A percentile compares a stretch with the other conserved stretches of the same genome.
Evolutionary conservation across 2,329 filamentous ascomycete genomes (phyloP).

Genomic region (Trichoderma atrobrunneum): DNA sequence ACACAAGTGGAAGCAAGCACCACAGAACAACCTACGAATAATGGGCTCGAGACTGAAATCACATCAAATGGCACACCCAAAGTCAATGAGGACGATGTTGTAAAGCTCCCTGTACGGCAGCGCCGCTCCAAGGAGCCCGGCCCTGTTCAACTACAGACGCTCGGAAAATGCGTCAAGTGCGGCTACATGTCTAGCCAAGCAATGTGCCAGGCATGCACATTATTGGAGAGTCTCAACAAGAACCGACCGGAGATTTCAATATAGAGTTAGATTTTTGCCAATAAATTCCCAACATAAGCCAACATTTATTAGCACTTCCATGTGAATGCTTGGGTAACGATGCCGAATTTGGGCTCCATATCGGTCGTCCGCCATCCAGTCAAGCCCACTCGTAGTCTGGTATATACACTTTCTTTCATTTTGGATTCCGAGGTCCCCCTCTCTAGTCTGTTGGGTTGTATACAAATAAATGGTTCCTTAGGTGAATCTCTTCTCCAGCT

Average conservation of each 20-base stretch:
- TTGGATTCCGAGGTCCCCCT: not conserved
- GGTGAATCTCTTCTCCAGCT: conserved; percentile 55
- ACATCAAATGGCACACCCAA: conserved; percentile 26
- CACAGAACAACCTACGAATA: conserved; percentile 23
- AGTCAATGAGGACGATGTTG: conserved; percentile 28
- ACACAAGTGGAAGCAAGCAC: conserved; percentile 67
- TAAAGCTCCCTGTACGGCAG: conserved; percentile 36
- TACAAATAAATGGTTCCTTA: conserved; percentile 30
- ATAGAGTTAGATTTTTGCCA: conserved; percentile 32
- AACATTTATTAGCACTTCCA: not conserved
- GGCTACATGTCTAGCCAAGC: conserved; percentile 95
- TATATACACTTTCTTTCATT: conserved; percentile 22
- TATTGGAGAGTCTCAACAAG: conserved; percentile 90
- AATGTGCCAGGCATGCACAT: conserved; percentile 87
- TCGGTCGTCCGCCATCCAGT: conserved; percentile 3
- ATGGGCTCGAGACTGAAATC: conserved; percentile 34
- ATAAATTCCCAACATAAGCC: not conserved
- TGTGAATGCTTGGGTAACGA: not conserved
- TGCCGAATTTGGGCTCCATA: conserved; percentile 23
- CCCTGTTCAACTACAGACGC: conserved; percentile 59
- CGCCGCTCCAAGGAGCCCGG: conserved; percentile 30
- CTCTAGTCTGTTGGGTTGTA: conserved; percentile 17
- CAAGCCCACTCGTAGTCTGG: not conserved
- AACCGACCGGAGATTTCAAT: conserved; percentile 59
- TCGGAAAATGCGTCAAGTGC: conserved; percentile 82